Evolutionary conservation across 352 stramenopile genomes (phyloP).

Genomic region (Pythium coloratum): DNA sequence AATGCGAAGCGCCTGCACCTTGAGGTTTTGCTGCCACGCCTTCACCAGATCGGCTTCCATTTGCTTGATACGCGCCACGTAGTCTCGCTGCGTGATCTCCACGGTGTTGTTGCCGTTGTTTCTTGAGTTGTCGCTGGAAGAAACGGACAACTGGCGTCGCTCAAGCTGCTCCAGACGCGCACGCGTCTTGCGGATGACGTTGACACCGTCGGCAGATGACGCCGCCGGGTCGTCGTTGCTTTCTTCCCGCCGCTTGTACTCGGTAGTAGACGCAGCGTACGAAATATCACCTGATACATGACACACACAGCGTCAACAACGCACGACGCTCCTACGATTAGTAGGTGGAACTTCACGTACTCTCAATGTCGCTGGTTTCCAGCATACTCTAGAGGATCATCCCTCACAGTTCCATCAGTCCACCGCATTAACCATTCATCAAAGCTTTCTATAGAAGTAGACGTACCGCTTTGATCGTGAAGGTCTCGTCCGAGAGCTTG

Average conservation of each 20-base stretch:
- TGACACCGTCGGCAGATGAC: conserved; percentile 29
- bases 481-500: conserved; percentile 64
- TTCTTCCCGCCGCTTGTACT: conserved; percentile 38
- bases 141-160: conserved; percentile 23
- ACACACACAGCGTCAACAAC: neutral
- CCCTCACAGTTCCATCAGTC: neutral
- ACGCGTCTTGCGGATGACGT: conserved; percentile 66
- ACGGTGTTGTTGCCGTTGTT: conserved; percentile 31
- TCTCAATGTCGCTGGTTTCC: conserved; percentile 67
- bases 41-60: conserved; percentile 69
- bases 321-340: neutral
- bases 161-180: conserved; percentile 69
- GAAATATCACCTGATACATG: conserved; percentile 38
- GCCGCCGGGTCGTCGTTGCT: conserved; percentile 10
- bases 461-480: conserved; percentile 73
- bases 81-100: conserved; percentile 84
- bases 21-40: conserved; percentile 85
- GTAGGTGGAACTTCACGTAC: conserved; percentile 21
- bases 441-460: neutral
- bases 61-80: conserved; percentile 71
- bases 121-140: conserved; percentile 6
- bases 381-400: conserved; percentile 51
- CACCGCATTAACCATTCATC: neutral
- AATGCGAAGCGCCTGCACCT: conserved; percentile 87
- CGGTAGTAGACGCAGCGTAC: conserved; percentile 33